These are phyloP conservation scores for Beauveria rudraprayagi DNA, from an alignment of 2,329 filamentous ascomycete genomes.

Conservation along the genomic window DNA sequence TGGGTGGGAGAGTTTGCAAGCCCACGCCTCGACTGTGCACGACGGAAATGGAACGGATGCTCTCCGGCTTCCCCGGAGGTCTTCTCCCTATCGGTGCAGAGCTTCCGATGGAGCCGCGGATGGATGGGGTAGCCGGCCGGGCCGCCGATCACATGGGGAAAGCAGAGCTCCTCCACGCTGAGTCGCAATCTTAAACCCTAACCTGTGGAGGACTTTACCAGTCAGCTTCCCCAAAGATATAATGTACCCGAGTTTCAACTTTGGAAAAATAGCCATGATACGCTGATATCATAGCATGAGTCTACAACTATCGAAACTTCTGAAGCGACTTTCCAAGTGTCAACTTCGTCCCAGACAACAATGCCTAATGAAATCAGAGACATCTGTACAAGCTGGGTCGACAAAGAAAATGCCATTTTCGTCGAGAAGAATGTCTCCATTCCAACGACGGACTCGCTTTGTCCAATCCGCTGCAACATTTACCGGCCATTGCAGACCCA, in stretches of 20 bases:
- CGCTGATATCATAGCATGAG: background rate
- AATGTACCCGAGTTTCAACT: background rate
- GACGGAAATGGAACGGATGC: background rate
- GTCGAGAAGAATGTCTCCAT: constrained; percentile 20
- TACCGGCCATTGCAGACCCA: too few relatives aligned
- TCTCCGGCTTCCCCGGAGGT: background rate
- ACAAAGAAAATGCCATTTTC: constrained; percentile 29
- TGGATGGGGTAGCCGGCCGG: too few relatives aligned
- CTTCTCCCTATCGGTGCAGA: too few relatives aligned
- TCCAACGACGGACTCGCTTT: too few relatives aligned
- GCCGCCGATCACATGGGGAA: too few relatives aligned
- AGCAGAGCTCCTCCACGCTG: too few relatives aligned
- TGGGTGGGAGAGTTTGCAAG: background rate
- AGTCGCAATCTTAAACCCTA: too few relatives aligned
- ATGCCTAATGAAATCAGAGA: constrained; percentile 25
- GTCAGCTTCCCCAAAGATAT: too few relatives aligned
- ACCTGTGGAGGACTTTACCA: too few relatives aligned
- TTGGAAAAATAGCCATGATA: background rate
- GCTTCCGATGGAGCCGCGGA: too few relatives aligned
- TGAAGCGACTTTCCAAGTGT: background rate
- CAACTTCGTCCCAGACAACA: background rate
- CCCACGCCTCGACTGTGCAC: background rate
- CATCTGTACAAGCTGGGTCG: constrained; percentile 14
- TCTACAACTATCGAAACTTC: background rate
- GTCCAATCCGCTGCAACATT: too few relatives aligned